phyloP scores from a whole-genome alignment of 2,329 filamentous ascomycete genomes.

The Arthrinium phaeospermum region DNA sequence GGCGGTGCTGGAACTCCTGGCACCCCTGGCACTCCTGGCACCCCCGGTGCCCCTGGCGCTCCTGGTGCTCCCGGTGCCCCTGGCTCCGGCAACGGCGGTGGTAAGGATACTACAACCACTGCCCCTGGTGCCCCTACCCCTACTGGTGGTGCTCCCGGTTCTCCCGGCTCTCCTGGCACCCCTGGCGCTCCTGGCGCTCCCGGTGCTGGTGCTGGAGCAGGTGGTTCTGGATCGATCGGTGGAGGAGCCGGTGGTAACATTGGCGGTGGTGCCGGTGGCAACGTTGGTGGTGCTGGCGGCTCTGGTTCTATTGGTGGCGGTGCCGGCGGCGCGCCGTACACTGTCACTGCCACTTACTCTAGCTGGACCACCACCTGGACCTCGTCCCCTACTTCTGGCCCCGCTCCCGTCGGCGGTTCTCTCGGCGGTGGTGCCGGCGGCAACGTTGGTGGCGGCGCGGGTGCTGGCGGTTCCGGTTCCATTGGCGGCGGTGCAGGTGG shows the following conservation, averaged over 20 bases:
- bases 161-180: no score
- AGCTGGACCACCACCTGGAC: conserved; percentile 17
- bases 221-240: background rate
- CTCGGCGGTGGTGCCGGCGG: no score
- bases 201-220: background rate
- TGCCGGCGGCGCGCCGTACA: background rate
- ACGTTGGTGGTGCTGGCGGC: background rate
- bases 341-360: background rate
- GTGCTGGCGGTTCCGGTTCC: background rate
- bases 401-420: background rate
- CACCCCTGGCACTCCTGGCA: background rate
- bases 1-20: no score
- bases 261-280: background rate
- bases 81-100: background rate
- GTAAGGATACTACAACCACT: background rate
- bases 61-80: background rate
- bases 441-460: no score
- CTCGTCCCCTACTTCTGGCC: background rate
- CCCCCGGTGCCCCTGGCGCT: background rate
- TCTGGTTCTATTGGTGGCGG: conserved; percentile 11
- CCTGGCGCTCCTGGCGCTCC: background rate
- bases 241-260: background rate
- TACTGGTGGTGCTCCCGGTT: no score
- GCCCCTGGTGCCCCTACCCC: background rate
- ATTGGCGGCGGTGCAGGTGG: background rate